These are phyloP conservation scores for Sarcodon sp. DNA, from an alignment of 768 basidiomycete genomes.

Conservation along the genomic window DNA sequence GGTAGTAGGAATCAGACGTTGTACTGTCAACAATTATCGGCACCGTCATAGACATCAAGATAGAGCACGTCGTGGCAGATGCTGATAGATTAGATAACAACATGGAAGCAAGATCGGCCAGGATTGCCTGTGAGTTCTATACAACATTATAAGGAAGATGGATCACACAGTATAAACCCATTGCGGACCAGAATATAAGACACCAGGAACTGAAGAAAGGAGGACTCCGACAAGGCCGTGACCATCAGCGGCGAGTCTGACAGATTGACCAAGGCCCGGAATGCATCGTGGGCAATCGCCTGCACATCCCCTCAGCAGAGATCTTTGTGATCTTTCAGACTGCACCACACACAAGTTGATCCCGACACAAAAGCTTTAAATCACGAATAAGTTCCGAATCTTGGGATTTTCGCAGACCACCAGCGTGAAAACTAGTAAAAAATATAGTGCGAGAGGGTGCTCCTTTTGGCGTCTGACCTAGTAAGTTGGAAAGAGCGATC, in stretches of 20 bases:
- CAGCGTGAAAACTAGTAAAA: constrained; percentile 43
- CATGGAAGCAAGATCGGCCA: constrained; percentile 96
- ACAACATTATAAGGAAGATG: neutral
- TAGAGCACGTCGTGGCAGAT: constrained; percentile 50
- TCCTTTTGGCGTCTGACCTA: constrained; percentile 65
- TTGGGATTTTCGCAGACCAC: constrained; percentile 42
- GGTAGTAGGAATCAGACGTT: constrained; percentile 46
- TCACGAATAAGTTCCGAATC: constrained; percentile 67
- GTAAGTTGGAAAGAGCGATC: constrained; percentile 73
- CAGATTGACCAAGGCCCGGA: constrained; percentile 87
- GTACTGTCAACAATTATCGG: constrained; percentile 39
- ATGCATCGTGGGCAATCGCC: constrained; percentile 90
- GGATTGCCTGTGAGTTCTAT: constrained; percentile 81
- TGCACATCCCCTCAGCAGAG: constrained; percentile 15
- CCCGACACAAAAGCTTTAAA: constrained; percentile 77
- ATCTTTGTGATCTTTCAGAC: neutral
- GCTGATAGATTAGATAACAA: constrained; percentile 88
- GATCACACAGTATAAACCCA: constrained; percentile 4
- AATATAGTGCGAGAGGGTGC: constrained; percentile 68
- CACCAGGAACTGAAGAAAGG: constrained; percentile 70
- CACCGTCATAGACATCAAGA: constrained; percentile 54
- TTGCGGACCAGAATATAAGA: constrained; percentile 78
- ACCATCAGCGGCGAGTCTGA: constrained; percentile 71
- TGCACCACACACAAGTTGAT: constrained; percentile 53
- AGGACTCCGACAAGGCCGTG: constrained; percentile 49